Conservation (phyloP, 345 rosid genomes). For the Bretschneidera sinensis region DNA sequence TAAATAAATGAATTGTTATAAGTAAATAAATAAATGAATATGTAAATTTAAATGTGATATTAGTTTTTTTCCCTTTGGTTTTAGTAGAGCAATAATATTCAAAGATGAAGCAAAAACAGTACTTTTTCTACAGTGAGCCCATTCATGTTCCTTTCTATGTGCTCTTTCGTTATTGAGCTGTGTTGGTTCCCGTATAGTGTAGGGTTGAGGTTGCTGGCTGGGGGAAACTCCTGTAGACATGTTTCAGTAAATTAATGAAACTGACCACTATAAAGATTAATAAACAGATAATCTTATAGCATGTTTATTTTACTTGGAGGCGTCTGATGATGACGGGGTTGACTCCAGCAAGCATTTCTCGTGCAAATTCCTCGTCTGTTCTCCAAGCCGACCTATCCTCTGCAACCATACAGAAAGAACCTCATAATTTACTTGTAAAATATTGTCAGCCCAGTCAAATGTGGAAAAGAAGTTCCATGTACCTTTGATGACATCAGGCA, state of each 20-base stretch:
- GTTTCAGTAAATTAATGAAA: slow-evolving; percentile 2
- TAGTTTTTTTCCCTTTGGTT: too few relatives aligned
- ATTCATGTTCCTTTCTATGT: slow-evolving; percentile 55
- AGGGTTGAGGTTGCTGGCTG: slow-evolving; percentile 57
- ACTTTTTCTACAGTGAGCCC: slow-evolving; percentile 57
- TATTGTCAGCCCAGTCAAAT: not conserved
- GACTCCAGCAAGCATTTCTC: slow-evolving; percentile 83
- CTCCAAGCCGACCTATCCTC: slow-evolving; percentile 58
- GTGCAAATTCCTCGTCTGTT: slow-evolving; percentile 67
- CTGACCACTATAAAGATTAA: not conserved
- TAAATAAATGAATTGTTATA: not conserved
- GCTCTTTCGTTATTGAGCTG: slow-evolving; percentile 49
- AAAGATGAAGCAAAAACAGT: slow-evolving; percentile 5
- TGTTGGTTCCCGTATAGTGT: slow-evolving; percentile 56
- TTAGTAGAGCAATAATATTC: too few relatives aligned
- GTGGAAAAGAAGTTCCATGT: not conserved
- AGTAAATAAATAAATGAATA: too few relatives aligned
- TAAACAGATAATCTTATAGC: not conserved
- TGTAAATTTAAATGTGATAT: too few relatives aligned
- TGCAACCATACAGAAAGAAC: slow-evolving; percentile 8
- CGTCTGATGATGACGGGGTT: slow-evolving; percentile 63
- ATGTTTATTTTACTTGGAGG: not conserved
- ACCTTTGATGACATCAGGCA: slow-evolving; percentile 90
- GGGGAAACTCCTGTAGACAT: slow-evolving; percentile 66
- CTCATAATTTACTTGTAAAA: not conserved